Conservation (phyloP, 2,329 filamentous ascomycete genomes). For the Rugonectria rugulosa region DNA sequence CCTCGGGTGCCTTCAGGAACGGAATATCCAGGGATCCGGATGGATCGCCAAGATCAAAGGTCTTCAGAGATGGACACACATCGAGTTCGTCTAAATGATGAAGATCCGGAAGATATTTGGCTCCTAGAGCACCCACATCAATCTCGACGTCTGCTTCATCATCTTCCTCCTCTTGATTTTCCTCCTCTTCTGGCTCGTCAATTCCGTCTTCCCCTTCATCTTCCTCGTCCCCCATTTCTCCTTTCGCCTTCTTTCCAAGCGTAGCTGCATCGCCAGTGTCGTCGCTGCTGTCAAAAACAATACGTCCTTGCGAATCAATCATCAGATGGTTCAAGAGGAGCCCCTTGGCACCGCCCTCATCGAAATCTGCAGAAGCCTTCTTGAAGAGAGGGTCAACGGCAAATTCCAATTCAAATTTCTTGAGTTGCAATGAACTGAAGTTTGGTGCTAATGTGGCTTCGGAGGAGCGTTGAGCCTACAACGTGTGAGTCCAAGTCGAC, state of each 20-base stretch:
- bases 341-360: conserved; percentile 96
- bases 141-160: conserved; percentile 71
- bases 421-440: conserved; percentile 87
- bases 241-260: conserved; percentile 47
- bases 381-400: conserved; percentile 98
- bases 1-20: conserved; percentile 87
- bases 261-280: conserved; percentile 67
- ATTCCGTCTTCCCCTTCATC: conserved; percentile 42
- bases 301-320: conserved; percentile 89
- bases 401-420: conserved; percentile 98
- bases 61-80: conserved; percentile 93
- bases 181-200: conserved; percentile 44
- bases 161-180: conserved; percentile 52
- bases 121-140: conserved; percentile 76
- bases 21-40: conserved; percentile 88
- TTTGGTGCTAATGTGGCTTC: conserved; percentile 93
- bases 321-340: conserved; percentile 95
- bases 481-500: conserved; percentile 16
- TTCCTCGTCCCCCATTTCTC: conserved; percentile 49
- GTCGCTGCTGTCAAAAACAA: conserved; percentile 98
- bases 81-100: conserved; percentile 81
- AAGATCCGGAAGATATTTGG: conserved; percentile 87
- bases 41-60: conserved; percentile 88
- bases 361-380: conserved; percentile 97
- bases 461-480: conserved; percentile 74